Percentiles rank a stretch among this genome's conserved stretches.
These are phyloP conservation scores for Dioszegia crocea DNA, from an alignment of 768 basidiomycete species.

Conservation along the genomic window DNA sequence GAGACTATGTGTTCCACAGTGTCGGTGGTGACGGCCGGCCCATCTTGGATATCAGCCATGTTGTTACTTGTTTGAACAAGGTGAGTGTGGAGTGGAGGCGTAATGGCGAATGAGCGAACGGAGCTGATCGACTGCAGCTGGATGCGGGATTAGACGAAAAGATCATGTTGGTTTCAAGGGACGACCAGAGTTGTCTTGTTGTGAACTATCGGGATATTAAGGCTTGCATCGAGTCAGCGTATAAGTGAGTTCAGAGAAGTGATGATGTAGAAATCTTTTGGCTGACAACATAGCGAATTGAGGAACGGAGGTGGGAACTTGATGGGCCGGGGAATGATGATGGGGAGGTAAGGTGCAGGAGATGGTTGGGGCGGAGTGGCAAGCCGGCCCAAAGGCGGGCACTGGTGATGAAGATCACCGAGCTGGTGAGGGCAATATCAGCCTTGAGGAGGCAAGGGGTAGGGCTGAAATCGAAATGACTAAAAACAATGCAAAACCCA, in stretches of 20 bases:
- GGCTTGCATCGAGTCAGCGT: slow-evolving; percentile 74
- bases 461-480: not conserved
- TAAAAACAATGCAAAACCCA: slow-evolving; percentile 16
- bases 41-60: slow-evolving; percentile 83
- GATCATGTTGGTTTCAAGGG: slow-evolving; percentile 87
- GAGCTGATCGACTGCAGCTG: slow-evolving; percentile 55
- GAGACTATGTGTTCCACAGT: slow-evolving; percentile 97
- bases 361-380: no score
- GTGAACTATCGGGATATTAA: slow-evolving; percentile 91
- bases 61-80: slow-evolving; percentile 90
- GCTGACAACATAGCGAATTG: slow-evolving; percentile 4
- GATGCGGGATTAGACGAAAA: slow-evolving; percentile 91
- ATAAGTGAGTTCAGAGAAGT: slow-evolving; percentile 59
- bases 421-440: no score
- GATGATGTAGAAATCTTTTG: not conserved
- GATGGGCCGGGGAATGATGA: not conserved
- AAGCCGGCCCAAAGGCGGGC: no score
- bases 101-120: not conserved
- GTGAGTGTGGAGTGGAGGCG: slow-evolving; percentile 52
- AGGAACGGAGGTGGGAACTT: slow-evolving; percentile 6
- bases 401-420: no score
- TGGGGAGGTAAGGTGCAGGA: slow-evolving; percentile 2
- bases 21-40: slow-evolving; percentile 86
- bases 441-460: not conserved
- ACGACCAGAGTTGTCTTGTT: slow-evolving; percentile 92